A percentile compares a stretch with the other conserved stretches of the same genome.
Conservation (phyloP, 2,329 filamentous ascomycete species). For the Curvularia lunata region DNA sequence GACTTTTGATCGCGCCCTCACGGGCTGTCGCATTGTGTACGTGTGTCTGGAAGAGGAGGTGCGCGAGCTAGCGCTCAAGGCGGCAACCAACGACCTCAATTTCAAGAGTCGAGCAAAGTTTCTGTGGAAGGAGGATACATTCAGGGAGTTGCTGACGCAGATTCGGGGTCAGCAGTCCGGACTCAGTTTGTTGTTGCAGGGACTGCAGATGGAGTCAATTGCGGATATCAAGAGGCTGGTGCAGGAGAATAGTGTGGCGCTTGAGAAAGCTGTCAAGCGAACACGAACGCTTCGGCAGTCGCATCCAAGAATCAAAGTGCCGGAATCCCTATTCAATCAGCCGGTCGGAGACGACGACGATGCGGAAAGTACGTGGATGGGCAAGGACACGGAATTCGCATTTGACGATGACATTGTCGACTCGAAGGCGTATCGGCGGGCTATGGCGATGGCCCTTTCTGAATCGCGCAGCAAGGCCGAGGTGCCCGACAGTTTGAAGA, state of each 20-base stretch:
- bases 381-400: slow-evolving; percentile 34
- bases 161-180: slow-evolving; percentile 45
- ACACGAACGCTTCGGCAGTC: slow-evolving; percentile 35
- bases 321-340: slow-evolving; percentile 34
- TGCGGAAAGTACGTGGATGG: slow-evolving; percentile 26
- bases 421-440: slow-evolving; percentile 41
- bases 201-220: slow-evolving; percentile 46
- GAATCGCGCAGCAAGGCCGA: slow-evolving; percentile 9
- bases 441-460: slow-evolving; percentile 36
- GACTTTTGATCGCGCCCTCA: slow-evolving; percentile 42
- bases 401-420: slow-evolving; percentile 44
- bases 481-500: slow-evolving; percentile 1
- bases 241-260: slow-evolving; percentile 35
- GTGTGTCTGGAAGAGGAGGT: slow-evolving; percentile 44
- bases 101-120: slow-evolving; percentile 38
- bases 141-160: slow-evolving; percentile 44
- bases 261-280: slow-evolving; percentile 37
- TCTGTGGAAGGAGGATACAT: slow-evolving; percentile 43
- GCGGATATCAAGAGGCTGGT: slow-evolving; percentile 41
- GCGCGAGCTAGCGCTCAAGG: slow-evolving; percentile 29
- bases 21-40: slow-evolving; percentile 43
- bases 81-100: slow-evolving; percentile 28
- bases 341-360: slow-evolving; percentile 7
- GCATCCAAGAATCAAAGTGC: slow-evolving; percentile 39
- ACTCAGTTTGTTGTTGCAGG: slow-evolving; percentile 42